Evolutionary conservation across 2,329 filamentous ascomycete species (phyloP).

Genomic region (Bipolaris oryzae): DNA sequence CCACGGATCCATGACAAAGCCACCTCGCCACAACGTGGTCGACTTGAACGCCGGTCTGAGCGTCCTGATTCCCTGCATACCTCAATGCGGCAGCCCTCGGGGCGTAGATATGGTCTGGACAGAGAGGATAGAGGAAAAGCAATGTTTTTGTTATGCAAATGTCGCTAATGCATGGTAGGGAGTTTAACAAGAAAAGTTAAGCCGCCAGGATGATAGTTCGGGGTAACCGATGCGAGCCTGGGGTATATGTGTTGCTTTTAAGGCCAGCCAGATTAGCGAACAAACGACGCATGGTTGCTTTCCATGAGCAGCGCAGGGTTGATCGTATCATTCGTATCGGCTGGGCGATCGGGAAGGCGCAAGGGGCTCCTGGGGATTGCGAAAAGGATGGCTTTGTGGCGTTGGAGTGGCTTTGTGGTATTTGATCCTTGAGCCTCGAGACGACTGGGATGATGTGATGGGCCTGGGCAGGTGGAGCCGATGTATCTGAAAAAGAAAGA

Average conservation of each 20-base stretch:
- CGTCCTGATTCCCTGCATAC: not conserved
- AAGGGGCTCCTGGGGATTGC: not conserved
- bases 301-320: too few species aligned
- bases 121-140: not conserved
- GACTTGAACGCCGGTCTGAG: not conserved
- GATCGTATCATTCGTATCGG: not conserved
- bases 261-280: not conserved
- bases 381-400: slow-evolving; percentile 1
- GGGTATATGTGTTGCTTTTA: not conserved
- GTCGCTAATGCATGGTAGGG: not conserved
- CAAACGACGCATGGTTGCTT: not conserved
- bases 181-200: not conserved
- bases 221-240: not conserved
- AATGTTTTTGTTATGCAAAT: too few species aligned
- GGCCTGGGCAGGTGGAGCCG: not conserved
- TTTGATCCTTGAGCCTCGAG: not conserved
- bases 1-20: too few species aligned
- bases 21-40: not conserved
- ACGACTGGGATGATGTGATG: not conserved
- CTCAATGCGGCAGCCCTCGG: not conserved
- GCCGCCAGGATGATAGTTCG: not conserved
- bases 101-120: too few species aligned
- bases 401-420: not conserved
- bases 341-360: not conserved
- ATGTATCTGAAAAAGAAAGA: not conserved